Evolutionary conservation across 2,329 filamentous ascomycete species (phyloP), one percentile per base, ranked within the genome.

Genomic region (Aspergillus eucalypticola): DNA sequence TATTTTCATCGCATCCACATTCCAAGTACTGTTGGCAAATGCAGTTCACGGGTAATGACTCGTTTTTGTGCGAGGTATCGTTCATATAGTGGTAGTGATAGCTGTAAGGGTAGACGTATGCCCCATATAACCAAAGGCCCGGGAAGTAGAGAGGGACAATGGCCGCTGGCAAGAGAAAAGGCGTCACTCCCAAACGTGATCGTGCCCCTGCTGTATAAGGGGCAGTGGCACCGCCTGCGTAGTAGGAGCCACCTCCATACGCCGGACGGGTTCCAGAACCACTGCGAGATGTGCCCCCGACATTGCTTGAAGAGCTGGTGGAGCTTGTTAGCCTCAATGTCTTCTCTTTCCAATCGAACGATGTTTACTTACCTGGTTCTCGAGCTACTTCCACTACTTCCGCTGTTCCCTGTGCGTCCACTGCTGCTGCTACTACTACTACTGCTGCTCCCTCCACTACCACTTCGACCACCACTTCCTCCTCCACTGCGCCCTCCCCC

Each of bases 1-100:
- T 73, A 62, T 78, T 79, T 42, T 80, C 74, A 58, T 87, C 86
- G 67, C 86, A 88, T 4, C 85, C 84, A 67, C 86, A 88, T 35
- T 79, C 78, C 17, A 71, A 73, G 66, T 83, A 82, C 59, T 82
- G 68, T 61, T 83, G 76, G 69, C 86, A 88, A 39, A 86, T 69
- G 67, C 86, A 88, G 3, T 80, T 73, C 6, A 87, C 81, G 0
- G 84, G 84, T 11, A 83, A 65, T 0, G 78, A 79, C 64, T 82
- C 73, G 67, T 86, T 85, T 8, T 69, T 64, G 46, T 79, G 76
- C 35, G 71, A 75, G 6, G 77, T 75, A 44, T 79, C 71, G 60
- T 81, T 74, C 72, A 80, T 79, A 60, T 78, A 79, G 68, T 83
- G 79, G 38, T 77, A 79, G 5, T 76, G 77, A 65, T 81, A 72